Evolutionary conservation across 2,329 filamentous ascomycete genomes (phyloP).

Genomic region (Phaeoacremonium minimum): DNA sequence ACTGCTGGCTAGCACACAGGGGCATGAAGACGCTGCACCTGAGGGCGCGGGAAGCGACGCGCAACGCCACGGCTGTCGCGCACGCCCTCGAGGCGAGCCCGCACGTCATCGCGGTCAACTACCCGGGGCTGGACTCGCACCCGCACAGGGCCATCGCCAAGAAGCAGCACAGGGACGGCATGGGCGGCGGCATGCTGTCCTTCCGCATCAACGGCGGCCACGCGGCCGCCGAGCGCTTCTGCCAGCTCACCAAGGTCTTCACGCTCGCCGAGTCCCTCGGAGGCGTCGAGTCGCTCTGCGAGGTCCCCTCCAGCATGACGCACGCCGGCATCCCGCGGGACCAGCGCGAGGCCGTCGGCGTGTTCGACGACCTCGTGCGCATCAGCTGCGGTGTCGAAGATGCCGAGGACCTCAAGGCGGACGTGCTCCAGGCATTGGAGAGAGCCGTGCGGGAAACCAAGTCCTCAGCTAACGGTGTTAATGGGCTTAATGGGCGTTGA

Average conservation of each 20-base stretch:
- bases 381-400: conserved; percentile 96
- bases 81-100: conserved; percentile 72
- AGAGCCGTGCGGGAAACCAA: conserved; percentile 50
- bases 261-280: conserved; percentile 86
- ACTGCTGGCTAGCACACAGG: conserved; percentile 96
- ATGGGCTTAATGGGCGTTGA: no score
- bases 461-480: no score
- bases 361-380: conserved; percentile 90
- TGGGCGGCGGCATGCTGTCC: conserved; percentile 96
- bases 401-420: conserved; percentile 72
- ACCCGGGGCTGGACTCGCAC: conserved; percentile 86
- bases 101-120: conserved; percentile 87
- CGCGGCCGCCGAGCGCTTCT: conserved; percentile 85
- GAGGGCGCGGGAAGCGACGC: conserved; percentile 77
- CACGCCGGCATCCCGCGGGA: conserved; percentile 91
- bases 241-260: conserved; percentile 83
- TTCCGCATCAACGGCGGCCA: conserved; percentile 91
- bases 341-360: conserved; percentile 85
- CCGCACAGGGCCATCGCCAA: conserved; percentile 78
- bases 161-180: conserved; percentile 88
- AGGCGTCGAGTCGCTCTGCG: conserved; percentile 86
- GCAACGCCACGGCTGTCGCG: conserved; percentile 77
- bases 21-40: conserved; percentile 96
- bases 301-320: conserved; percentile 94
- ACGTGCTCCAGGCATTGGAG: conserved; percentile 77